Evolutionary conservation across 2,329 filamentous ascomycete species (phyloP).

Genomic region (Xylaria polymorpha): DNA sequence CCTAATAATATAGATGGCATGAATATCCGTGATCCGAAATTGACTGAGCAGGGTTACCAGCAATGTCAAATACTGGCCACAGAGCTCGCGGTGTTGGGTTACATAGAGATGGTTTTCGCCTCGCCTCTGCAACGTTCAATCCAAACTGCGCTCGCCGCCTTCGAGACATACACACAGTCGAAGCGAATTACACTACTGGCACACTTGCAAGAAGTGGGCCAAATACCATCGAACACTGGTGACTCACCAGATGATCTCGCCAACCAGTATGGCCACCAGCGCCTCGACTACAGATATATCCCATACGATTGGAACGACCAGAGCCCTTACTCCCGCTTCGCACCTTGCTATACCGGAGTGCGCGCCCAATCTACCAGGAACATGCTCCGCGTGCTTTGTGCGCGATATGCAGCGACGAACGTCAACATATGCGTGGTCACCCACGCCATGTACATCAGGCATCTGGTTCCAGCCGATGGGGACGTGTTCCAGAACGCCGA

Average conservation of each 20-base stretch:
- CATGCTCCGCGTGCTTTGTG: constrained; percentile 1
- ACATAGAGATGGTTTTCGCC: constrained; percentile 10
- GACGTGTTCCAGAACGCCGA: neutral
- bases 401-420: neutral
- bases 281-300: constrained; percentile 8
- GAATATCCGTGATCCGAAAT: constrained; percentile 4
- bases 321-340: neutral
- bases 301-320: constrained; percentile 11
- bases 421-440: constrained; percentile 23
- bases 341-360: fast-evolving
- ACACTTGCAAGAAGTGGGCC: neutral
- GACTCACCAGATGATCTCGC: neutral
- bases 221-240: neutral
- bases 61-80: constrained; percentile 15
- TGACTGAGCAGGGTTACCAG: neutral
- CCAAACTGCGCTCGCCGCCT: constrained; percentile 23
- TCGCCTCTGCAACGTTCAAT: constrained; percentile 29
- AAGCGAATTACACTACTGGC: constrained; percentile 13
- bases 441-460: neutral
- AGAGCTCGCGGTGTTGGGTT: neutral
- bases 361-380: constrained; percentile 2
- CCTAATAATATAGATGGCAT: neutral
- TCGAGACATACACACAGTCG: neutral
- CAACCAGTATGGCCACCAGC: neutral
- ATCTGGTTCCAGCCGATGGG: neutral